Percentiles rank a stretch among this genome's conserved stretches.
Conservation (phyloP, 352 stramenopile species). For the Elongisporangium undulatum region DNA sequence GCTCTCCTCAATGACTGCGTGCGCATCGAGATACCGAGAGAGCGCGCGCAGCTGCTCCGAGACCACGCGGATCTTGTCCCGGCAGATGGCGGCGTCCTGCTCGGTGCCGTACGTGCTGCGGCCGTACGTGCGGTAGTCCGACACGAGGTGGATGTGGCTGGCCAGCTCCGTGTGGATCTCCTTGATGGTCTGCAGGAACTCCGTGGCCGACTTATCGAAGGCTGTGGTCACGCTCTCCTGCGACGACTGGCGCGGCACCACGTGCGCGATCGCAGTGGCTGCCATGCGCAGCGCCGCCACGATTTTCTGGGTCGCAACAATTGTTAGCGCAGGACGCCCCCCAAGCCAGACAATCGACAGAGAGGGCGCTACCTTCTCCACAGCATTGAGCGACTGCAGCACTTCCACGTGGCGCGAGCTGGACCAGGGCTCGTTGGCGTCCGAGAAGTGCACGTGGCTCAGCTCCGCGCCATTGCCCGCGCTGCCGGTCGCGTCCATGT, state of each 20-base stretch:
- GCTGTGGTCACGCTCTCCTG: slow-evolving; percentile 64
- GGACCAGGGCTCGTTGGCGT: slow-evolving; percentile 60
- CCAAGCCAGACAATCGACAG: background rate
- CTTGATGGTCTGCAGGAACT: slow-evolving; percentile 85
- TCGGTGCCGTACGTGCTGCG: slow-evolving; percentile 83
- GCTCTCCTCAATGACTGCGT: slow-evolving; percentile 61
- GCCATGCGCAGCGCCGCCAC: slow-evolving; percentile 67
- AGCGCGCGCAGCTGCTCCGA: slow-evolving; percentile 72
- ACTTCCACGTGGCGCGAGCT: slow-evolving; percentile 69
- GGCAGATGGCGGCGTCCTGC: slow-evolving; percentile 72
- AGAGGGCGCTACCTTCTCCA: slow-evolving; percentile 56
- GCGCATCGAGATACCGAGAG: slow-evolving; percentile 73
- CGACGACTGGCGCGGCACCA: slow-evolving; percentile 52
- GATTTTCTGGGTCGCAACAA: slow-evolving; percentile 57
- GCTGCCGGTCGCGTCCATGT: slow-evolving; percentile 26
- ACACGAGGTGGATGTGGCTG: slow-evolving; percentile 80
- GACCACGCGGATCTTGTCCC: slow-evolving; percentile 77
- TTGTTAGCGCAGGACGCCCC: background rate
- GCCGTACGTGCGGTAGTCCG: slow-evolving; percentile 79
- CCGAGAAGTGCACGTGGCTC: slow-evolving; percentile 77
- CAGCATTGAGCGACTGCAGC: slow-evolving; percentile 64
- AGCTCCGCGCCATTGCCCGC: background rate
- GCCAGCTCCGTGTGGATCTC: slow-evolving; percentile 82
- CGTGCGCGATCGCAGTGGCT: slow-evolving; percentile 58
- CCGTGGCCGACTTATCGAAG: slow-evolving; percentile 73